Percentiles rank a stretch among this genome's conserved stretches.
These are phyloP conservation scores for Sequoiadendron giganteum DNA, from an alignment of 75 land plant species.

Conservation along the genomic window DNA sequence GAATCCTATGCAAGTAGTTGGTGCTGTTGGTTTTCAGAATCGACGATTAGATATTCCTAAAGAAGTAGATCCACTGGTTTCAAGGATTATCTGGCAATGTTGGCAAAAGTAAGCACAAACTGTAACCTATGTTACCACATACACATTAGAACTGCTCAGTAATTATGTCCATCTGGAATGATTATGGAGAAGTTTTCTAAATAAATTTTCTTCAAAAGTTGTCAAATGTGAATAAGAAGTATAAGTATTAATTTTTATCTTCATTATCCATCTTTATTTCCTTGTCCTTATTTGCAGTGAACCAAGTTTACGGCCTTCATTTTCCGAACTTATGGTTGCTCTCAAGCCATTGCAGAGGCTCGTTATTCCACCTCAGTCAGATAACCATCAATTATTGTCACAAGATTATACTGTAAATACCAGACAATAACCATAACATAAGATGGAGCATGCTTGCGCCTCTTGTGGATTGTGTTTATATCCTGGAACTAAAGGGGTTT, in stretches of 20 bases:
- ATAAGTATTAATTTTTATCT: neutral
- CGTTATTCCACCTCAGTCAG: constrained; percentile 14
- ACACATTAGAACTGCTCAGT: neutral
- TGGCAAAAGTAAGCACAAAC: constrained; percentile 58
- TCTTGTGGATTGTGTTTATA: neutral
- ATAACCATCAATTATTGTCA: neutral
- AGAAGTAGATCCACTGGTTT: constrained; percentile 70
- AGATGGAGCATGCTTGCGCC: neutral
- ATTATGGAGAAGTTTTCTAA: neutral
- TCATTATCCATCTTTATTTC: neutral
- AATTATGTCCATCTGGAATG: no score
- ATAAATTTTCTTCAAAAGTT: neutral
- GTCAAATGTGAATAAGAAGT: neutral
- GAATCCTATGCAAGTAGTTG: constrained; percentile 99
- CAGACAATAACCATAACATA: neutral
- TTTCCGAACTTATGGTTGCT: constrained; percentile 55
- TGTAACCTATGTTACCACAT: neutral
- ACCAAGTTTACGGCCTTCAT: constrained; percentile 65
- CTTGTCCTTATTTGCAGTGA: constrained; percentile 49
- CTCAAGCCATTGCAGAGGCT: constrained; percentile 53
- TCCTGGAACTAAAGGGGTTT: neutral
- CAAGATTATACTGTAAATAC: neutral
- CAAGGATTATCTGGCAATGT: constrained; percentile 64
- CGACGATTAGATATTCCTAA: constrained; percentile 74
- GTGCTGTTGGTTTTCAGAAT: constrained; percentile 92